Evolutionary conservation across 257 asterid genomes (phyloP), one percentile per base, ranked within the genome.

Genomic region (Scutellaria barbata): DNA sequence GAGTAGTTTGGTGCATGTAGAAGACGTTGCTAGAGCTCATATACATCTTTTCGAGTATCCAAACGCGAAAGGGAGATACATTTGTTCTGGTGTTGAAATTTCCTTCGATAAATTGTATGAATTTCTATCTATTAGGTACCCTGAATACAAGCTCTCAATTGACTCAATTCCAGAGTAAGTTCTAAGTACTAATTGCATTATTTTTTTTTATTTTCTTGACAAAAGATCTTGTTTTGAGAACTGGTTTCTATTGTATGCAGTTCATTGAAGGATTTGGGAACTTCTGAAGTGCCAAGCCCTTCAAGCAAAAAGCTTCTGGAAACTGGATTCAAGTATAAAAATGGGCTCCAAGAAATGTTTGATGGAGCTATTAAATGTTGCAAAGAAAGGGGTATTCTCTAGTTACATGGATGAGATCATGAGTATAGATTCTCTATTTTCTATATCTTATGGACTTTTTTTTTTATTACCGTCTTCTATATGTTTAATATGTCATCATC

Each of bases 11-110:
- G 88, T 84, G 39, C 89, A 86, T 18, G 78, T 77, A 9, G 82
- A 82, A 14, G 92, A 86, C 63, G 74, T 81, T 50, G 83, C 75
- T 0, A 74, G 82, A 42, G 89, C 89, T n/a, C 89, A 82, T 25
- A 82, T 84, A 8, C 84, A 82, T 33, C 81, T 86, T 1, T 75
- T 86, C 8, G 89, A 84, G 76, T 3, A 65, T 35, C 81, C 84
- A 10, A 2, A 75, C 16, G 92, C 87, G n/a, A 74, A 79, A 39
- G 88, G 89, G 57, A 76, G 88, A 54, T 84, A 79, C 43, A 79
- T 86, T 51, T 86, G 88, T 20, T 74, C 82, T 48, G 77, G 76
- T 57, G 50, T 63, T 8, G 85, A 84, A 0, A 42, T 68, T 7
- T 53, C 82, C 0, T 60, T 77, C 0, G 18, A 78, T 1, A 54